Percentiles rank a stretch among this genome's conserved stretches.
Evolutionary conservation across 2,329 filamentous ascomycete genomes (phyloP).

Genomic region (Xylariaceae sp.): DNA sequence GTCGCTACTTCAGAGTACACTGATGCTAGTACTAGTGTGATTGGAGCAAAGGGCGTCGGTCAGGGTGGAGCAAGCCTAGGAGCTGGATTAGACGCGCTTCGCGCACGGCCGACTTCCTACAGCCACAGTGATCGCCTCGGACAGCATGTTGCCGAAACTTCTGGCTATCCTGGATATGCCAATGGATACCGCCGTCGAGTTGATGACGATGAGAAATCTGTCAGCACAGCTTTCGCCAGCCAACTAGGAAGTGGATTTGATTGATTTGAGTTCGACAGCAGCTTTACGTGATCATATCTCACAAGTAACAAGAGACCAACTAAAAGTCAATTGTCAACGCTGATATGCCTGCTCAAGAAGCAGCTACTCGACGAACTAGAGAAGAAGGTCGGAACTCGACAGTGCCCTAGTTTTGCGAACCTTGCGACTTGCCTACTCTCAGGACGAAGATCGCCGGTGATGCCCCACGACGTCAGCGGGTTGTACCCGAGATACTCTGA

Average conservation of each 20-base stretch:
- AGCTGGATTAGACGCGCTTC: slow-evolving; percentile 71
- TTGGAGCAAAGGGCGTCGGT: slow-evolving; percentile 69
- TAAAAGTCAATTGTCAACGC: not conserved
- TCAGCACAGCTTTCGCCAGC: slow-evolving; percentile 94
- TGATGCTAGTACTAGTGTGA: slow-evolving; percentile 74
- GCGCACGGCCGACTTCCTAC: slow-evolving; percentile 57
- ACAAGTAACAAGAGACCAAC: not conserved
- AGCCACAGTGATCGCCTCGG: slow-evolving; percentile 89
- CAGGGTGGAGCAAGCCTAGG: slow-evolving; percentile 86
- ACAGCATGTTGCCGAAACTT: slow-evolving; percentile 81
- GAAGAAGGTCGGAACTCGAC: not conserved
- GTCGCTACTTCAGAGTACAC: slow-evolving; percentile 88
- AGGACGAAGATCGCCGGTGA: too few species aligned
- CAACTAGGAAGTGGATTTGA: slow-evolving; percentile 65
- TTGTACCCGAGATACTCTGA: too few species aligned
- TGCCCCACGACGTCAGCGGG: too few species aligned
- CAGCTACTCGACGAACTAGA: not conserved
- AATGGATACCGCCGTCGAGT: slow-evolving; percentile 68
- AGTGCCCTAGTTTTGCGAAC: not conserved
- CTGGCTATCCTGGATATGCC: slow-evolving; percentile 62
- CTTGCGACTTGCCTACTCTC: not conserved
- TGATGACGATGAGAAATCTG: slow-evolving; percentile 93
- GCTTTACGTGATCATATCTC: slow-evolving; percentile 9
- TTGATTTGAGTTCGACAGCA: slow-evolving; percentile 22
- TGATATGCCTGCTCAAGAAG: not conserved